Conservation (phyloP, 2,329 filamentous ascomycete species). For the Knoxdaviesia capensis region DNA sequence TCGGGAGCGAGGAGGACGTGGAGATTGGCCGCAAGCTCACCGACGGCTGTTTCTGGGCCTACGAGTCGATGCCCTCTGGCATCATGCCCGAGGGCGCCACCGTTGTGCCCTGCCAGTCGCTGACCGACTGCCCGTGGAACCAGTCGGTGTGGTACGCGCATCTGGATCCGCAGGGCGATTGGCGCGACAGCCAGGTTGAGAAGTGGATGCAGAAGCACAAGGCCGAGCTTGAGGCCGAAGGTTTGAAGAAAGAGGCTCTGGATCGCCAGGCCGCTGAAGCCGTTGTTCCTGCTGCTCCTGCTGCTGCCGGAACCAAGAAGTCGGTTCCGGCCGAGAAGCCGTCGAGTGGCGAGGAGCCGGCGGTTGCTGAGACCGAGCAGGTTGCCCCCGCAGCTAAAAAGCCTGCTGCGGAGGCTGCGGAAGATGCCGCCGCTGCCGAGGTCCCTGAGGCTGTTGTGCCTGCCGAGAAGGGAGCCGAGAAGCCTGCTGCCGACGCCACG, state of each 20-base stretch:
- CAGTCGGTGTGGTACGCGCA: slow-evolving; percentile 25
- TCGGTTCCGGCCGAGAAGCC: not conserved
- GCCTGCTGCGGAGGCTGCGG: no score
- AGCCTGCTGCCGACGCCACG: not conserved
- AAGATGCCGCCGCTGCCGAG: slow-evolving; percentile 2
- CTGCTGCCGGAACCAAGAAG: not conserved
- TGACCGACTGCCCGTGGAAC: slow-evolving; percentile 29
- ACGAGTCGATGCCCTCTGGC: slow-evolving; percentile 35
- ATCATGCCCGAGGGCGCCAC: slow-evolving; percentile 41
- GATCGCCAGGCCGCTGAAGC: not conserved
- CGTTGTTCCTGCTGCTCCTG: not conserved
- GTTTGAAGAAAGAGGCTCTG: slow-evolving; percentile 3
- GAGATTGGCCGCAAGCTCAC: slow-evolving; percentile 42
- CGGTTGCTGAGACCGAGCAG: slow-evolving; percentile 1
- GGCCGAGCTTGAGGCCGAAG: slow-evolving; percentile 3
- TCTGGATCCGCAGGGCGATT: slow-evolving; percentile 24
- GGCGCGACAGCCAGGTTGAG: slow-evolving; percentile 20
- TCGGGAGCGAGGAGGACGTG: slow-evolving; percentile 36
- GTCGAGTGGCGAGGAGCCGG: slow-evolving; percentile 5
- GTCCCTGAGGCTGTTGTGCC: not conserved
- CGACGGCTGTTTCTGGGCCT: slow-evolving; percentile 51
- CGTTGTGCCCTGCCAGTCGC: slow-evolving; percentile 23
- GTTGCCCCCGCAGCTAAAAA: slow-evolving; percentile 5
- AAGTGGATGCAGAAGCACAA: slow-evolving; percentile 11
- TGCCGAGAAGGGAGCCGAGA: not conserved